phyloP scores from a whole-genome alignment of 345 rosid genomes.

The Erodium maritimum region DNA sequence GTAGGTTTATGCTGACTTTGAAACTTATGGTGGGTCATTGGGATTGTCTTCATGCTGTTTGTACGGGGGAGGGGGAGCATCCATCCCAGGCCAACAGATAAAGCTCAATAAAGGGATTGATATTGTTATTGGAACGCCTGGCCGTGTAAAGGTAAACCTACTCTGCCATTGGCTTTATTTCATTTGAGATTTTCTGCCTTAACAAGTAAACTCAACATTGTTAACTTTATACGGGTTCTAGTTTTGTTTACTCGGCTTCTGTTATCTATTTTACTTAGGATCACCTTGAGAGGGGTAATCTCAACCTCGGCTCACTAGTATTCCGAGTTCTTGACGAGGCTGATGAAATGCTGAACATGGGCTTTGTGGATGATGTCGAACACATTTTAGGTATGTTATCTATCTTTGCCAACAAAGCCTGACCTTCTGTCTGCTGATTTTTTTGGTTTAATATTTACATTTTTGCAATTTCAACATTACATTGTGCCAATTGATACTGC shows the following conservation, averaged over 20 bases:
- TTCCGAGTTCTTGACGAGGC: conserved; percentile 98
- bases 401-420: too few relatives aligned
- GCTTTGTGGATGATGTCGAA: conserved; percentile 95
- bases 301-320: conserved; percentile 48
- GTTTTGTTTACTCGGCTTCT: neutral
- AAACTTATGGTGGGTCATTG: conserved; percentile 63
- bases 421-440: neutral
- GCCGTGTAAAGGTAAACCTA: conserved; percentile 66
- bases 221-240: neutral
- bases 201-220: neutral
- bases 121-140: conserved; percentile 88
- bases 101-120: conserved; percentile 78
- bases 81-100: conserved; percentile 46
- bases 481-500: too few relatives aligned
- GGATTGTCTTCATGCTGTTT: conserved; percentile 73
- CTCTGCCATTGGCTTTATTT: neutral
- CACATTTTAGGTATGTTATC: conserved; percentile 59
- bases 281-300: conserved; percentile 65
- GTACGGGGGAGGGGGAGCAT: conserved; percentile 63
- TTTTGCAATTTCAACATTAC: too few relatives aligned
- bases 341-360: conserved; percentile 98
- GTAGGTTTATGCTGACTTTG: conserved; percentile 76
- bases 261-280: conserved; percentile 34
- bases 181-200: neutral
- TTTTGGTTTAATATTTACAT: too few relatives aligned